These are phyloP conservation scores for Fusarium sp. DNA, from an alignment of 2,329 filamentous ascomycete species.

Conservation along the genomic window DNA sequence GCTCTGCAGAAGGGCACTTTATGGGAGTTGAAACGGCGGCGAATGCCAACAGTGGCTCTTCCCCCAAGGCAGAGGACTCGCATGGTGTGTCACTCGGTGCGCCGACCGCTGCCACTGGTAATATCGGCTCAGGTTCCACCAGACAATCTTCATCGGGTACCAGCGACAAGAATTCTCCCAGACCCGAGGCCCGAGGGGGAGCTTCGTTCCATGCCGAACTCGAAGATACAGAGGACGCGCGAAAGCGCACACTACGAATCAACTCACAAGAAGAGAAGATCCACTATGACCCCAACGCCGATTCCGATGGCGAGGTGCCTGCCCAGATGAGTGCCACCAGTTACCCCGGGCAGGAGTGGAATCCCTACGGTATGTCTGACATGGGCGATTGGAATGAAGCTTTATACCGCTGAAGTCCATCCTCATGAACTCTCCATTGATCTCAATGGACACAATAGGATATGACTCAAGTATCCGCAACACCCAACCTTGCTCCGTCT, in stretches of 20 bases:
- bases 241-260: slow-evolving; percentile 57
- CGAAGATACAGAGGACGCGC: slow-evolving; percentile 57
- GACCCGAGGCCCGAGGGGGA: slow-evolving; percentile 16
- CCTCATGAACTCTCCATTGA: not conserved
- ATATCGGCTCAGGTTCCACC: slow-evolving; percentile 26
- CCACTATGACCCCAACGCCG: slow-evolving; percentile 52
- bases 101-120: slow-evolving; percentile 12
- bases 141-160: slow-evolving; percentile 17
- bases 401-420: not conserved
- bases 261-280: slow-evolving; percentile 67
- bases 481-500: slow-evolving; percentile 1
- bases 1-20: not conserved
- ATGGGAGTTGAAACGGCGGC: not conserved
- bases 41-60: not conserved
- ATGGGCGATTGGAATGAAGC: slow-evolving; percentile 45
- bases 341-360: slow-evolving; percentile 79
- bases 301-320: slow-evolving; percentile 45
- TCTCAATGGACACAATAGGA: not conserved
- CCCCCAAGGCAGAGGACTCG: slow-evolving; percentile 9
- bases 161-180: slow-evolving; percentile 11
- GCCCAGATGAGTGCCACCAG: slow-evolving; percentile 73
- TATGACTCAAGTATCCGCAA: not conserved
- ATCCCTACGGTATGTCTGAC: slow-evolving; percentile 60
- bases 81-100: slow-evolving; percentile 36
- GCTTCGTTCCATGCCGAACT: slow-evolving; percentile 50